Evolutionary conservation across 164 flowering plant species (phyloP).

Genomic region (Liriodendron chinense): DNA sequence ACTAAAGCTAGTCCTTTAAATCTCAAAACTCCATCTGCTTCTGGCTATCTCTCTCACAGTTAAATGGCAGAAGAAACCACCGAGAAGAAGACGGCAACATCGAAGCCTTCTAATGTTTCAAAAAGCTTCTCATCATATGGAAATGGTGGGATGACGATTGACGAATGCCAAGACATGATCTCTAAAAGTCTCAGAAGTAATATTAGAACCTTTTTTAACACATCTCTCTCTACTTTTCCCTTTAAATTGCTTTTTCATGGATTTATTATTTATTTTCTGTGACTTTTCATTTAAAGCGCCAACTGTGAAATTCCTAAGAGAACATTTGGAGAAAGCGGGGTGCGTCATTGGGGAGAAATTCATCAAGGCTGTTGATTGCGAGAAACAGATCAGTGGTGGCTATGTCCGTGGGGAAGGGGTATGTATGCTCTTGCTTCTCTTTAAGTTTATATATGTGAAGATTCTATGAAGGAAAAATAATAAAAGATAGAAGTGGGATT

Average conservation of each 20-base stretch:
- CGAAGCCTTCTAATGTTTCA: constrained; percentile 1
- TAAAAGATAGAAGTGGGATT: too few relatives aligned
- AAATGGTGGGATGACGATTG: constrained; percentile 47
- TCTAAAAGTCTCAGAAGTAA: constrained; percentile 64
- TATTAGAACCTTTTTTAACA: too few relatives aligned
- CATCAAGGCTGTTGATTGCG: constrained; percentile 69
- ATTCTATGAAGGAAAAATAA: too few relatives aligned
- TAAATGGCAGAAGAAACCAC: constrained; percentile 29
- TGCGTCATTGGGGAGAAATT: constrained; percentile 57
- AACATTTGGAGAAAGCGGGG: constrained; percentile 78
- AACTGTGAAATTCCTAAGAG: constrained; percentile 69
- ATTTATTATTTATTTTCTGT: neutral
- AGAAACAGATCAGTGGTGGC: constrained; percentile 50
- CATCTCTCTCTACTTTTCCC: neutral
- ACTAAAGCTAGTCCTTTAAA: too few relatives aligned
- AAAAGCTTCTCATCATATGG: constrained; percentile 19
- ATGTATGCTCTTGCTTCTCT: constrained; percentile 9
- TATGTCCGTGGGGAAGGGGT: constrained; percentile 79
- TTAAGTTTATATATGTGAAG: too few relatives aligned
- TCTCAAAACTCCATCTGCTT: neutral
- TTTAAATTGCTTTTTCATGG: neutral
- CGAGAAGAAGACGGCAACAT: neutral
- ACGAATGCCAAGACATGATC: constrained; percentile 78
- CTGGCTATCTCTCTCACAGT: neutral
- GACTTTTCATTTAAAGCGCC: constrained; percentile 46